Evolutionary conservation across 441 rosid genomes (phyloP).

Genomic region (Corymbia citriodora): DNA sequence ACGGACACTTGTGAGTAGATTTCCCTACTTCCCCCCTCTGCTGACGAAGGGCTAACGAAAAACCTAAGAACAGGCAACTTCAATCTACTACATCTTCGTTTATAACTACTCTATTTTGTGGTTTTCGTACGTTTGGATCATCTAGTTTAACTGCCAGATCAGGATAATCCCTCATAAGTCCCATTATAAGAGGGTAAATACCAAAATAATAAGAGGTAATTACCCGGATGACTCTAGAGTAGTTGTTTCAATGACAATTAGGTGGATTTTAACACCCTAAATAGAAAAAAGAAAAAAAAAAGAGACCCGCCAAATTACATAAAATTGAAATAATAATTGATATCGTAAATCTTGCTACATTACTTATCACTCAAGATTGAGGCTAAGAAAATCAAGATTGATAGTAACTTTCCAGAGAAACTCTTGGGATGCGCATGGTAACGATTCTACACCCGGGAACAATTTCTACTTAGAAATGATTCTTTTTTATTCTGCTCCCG

Average conservation of each 20-base stretch:
- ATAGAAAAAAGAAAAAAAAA: background rate
- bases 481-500: no score
- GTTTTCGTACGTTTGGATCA: background rate
- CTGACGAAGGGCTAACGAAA: background rate
- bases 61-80: background rate
- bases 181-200: background rate
- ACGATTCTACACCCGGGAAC: no score
- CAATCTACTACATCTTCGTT: background rate
- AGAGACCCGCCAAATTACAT: background rate
- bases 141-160: background rate
- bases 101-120: background rate
- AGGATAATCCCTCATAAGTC: background rate
- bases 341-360: background rate
- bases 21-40: background rate
- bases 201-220: background rate
- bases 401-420: background rate
- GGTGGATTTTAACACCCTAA: background rate
- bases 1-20: background rate
- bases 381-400: background rate
- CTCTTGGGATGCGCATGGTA: background rate
- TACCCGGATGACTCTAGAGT: background rate
- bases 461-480: no score
- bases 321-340: background rate
- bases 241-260: background rate
- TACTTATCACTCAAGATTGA: background rate